These are phyloP conservation scores for Cajanus cajan DNA, from an alignment of 306 rosid species.

Conservation along the genomic window DNA sequence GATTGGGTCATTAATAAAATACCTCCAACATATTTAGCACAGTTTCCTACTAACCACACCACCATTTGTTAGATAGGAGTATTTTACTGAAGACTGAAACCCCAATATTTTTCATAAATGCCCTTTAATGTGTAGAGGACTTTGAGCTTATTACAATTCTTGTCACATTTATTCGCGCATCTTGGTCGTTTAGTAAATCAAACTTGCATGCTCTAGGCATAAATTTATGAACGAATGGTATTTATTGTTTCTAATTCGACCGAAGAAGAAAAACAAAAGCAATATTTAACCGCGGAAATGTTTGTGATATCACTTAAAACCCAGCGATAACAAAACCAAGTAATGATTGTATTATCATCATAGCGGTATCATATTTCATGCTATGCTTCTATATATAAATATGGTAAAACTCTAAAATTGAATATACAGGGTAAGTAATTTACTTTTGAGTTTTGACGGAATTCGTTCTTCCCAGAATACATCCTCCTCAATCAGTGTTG, in stretches of 20 bases:
- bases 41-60: too few relatives aligned
- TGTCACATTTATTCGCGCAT: too few relatives aligned
- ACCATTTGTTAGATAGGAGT: too few relatives aligned
- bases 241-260: background rate
- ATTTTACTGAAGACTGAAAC: too few relatives aligned
- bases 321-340: background rate
- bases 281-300: too few relatives aligned
- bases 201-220: background rate
- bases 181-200: background rate
- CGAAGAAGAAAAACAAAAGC: too few relatives aligned
- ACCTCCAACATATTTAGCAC: too few relatives aligned
- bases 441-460: conserved; percentile 11
- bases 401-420: background rate
- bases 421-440: conserved; percentile 26
- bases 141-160: too few relatives aligned
- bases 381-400: background rate
- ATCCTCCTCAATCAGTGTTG: conserved; percentile 16
- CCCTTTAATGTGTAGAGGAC: too few relatives aligned
- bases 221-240: background rate
- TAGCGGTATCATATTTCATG: background rate
- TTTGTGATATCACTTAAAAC: background rate
- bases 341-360: background rate
- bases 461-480: conserved; percentile 25
- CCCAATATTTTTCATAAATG: too few relatives aligned
- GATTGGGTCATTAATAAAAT: too few relatives aligned